Evolutionary conservation across 2,329 filamentous ascomycete species (phyloP), one percentile per base, ranked within the genome.

Genomic region (Aspergillus sp.): DNA sequence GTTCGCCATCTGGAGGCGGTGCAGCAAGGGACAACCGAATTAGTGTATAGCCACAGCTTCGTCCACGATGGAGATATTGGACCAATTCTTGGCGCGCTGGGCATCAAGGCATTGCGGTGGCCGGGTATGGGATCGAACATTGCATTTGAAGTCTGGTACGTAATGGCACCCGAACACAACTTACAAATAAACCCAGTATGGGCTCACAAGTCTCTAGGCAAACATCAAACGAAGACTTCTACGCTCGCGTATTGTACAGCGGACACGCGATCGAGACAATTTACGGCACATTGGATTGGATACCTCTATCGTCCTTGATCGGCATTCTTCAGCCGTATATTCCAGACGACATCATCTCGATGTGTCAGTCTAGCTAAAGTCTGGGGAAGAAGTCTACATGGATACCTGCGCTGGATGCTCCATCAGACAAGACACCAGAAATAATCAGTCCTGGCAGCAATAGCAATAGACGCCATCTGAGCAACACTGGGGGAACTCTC

Each of bases 21-120:
- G 0, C 47, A 60, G 3, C 36, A 69, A 5, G 66, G 67, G 0
- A 64, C 41, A 1, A 68, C 68, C 1, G 54, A 61, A 3, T 42
- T 75, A 5, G 70, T 70, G 54, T 75, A 76, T 50, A 71, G 69
- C 11, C 74, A 78, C 52, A 68, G 62, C 6, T 78, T 78, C 36
- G 62, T 77, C 5, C 75, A 78, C 39, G 76, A 78, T 59, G 75
- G 75, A 1, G 76, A 78, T 56, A 68, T 78, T 3, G 74, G 74
- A 7, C 75, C 74, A 8, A 58, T 76, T 3, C 58, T 76, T 8
- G 74, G 74, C 3, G 67, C 75, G 2, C 32, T 78, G 42, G 75
- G 75, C 0, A 77, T 77, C 21, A 66, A 66, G 7, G 66, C 65
- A 11, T 65, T 78, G 13, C 70, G 75, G n/a, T 78, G 75, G 75